Conservation (phyloP, 2,329 filamentous ascomycete species). For the Xylaria polymorpha region DNA sequence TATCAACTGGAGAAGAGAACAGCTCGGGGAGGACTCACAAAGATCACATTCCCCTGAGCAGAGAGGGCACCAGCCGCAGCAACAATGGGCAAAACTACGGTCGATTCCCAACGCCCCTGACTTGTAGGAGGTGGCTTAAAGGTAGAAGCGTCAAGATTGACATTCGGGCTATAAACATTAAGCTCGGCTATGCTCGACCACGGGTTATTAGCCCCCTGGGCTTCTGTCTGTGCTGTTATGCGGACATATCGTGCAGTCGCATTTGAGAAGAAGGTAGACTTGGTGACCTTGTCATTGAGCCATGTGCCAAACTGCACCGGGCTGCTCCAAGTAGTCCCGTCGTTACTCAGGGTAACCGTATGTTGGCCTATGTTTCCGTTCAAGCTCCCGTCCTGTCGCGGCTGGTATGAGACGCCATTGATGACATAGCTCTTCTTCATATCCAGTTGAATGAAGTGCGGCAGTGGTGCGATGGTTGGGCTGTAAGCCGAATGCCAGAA, state of each 20-base stretch:
- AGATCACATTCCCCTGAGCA: slow-evolving; percentile 43
- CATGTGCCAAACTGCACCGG: slow-evolving; percentile 49
- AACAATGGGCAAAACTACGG: slow-evolving; percentile 53
- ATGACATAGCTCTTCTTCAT: slow-evolving; percentile 45
- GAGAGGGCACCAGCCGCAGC: slow-evolving; percentile 50
- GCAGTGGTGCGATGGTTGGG: slow-evolving; percentile 38
- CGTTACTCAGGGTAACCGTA: slow-evolving; percentile 47
- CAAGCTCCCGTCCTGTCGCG: slow-evolving; percentile 45
- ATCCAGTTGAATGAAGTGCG: slow-evolving; percentile 51
- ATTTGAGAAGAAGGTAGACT: slow-evolving; percentile 51
- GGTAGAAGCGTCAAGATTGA: slow-evolving; percentile 31
- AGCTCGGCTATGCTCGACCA: slow-evolving; percentile 52
- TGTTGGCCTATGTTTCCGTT: slow-evolving; percentile 50
- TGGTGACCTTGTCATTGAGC: slow-evolving; percentile 46
- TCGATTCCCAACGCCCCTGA: slow-evolving; percentile 51
- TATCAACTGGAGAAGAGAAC: not conserved
- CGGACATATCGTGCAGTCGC: slow-evolving; percentile 48
- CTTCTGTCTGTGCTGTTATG: slow-evolving; percentile 49
- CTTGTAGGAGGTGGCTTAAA: slow-evolving; percentile 40
- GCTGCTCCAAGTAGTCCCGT: slow-evolving; percentile 45
- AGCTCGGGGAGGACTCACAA: slow-evolving; percentile 23
- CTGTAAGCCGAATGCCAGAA: slow-evolving; percentile 48
- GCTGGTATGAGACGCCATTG: slow-evolving; percentile 49
- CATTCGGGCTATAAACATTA: slow-evolving; percentile 47
- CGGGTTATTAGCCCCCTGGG: slow-evolving; percentile 41